A percentile compares a stretch with the other conserved stretches of the same genome.
These are phyloP conservation scores for Pachysandra terminalis DNA, from an alignment of 164 flowering plant species.

Conservation along the genomic window DNA sequence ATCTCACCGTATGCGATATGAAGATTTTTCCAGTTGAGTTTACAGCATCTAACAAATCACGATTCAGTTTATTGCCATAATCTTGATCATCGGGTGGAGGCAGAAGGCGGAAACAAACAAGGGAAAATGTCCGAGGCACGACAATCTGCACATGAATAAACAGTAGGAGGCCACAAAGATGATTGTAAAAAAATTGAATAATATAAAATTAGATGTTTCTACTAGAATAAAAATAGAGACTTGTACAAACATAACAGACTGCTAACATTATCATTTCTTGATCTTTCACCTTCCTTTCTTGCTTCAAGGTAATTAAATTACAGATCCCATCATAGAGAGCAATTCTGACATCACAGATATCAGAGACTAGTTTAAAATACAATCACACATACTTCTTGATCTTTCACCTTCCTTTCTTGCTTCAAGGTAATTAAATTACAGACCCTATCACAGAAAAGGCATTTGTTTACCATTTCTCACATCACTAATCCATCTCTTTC, in stretches of 20 bases:
- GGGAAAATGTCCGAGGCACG: constrained; percentile 64
- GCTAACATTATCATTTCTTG: not conserved
- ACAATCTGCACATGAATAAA: constrained; percentile 43
- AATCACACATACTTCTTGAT: not conserved
- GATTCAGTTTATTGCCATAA: constrained; percentile 50
- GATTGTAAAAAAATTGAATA: not conserved
- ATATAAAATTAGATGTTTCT: too few species aligned
- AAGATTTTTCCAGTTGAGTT: constrained; percentile 71
- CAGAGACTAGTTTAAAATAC: not conserved
- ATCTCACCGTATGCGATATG: constrained; percentile 85
- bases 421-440: too few species aligned
- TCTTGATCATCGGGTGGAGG: constrained; percentile 35
- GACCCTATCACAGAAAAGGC: too few species aligned
- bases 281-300: not conserved
- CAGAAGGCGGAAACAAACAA: constrained; percentile 78
- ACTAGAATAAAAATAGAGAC: not conserved
- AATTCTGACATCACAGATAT: not conserved
- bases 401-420: not conserved
- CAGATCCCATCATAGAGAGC: not conserved
- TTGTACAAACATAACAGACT: too few species aligned
- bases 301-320: not conserved
- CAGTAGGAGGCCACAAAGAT: not conserved
- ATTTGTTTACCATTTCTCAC: too few species aligned
- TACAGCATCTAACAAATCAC: constrained; percentile 57
- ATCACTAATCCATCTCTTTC: too few species aligned